Evolutionary conservation across 305 asterid genomes (phyloP).

Genomic region (Solanum hybrid): DNA sequence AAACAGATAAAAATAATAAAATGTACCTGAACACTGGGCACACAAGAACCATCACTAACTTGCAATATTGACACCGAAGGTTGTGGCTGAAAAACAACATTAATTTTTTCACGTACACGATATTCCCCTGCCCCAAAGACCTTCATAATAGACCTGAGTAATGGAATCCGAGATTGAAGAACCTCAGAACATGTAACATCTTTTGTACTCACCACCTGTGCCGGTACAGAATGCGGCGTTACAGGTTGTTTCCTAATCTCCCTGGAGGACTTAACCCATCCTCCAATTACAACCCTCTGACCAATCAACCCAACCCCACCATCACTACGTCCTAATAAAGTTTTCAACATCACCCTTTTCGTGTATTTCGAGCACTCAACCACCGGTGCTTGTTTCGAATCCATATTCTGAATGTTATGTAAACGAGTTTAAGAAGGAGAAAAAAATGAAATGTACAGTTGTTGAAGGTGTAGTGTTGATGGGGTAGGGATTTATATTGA

Average conservation of each 20-base stretch:
- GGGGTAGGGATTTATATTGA: slow-evolving; percentile 19
- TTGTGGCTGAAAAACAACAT: slow-evolving; percentile 31
- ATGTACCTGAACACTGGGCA: slow-evolving; percentile 48
- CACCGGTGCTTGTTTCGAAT: slow-evolving; percentile 29
- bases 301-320: slow-evolving; percentile 50
- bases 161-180: slow-evolving; percentile 51
- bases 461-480: slow-evolving; percentile 9
- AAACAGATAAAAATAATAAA: background rate
- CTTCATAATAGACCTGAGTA: slow-evolving; percentile 48
- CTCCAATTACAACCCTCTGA: slow-evolving; percentile 58
- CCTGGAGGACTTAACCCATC: slow-evolving; percentile 88
- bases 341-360: slow-evolving; percentile 46
- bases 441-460: background rate
- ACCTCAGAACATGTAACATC: slow-evolving; percentile 57
- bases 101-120: slow-evolving; percentile 36
- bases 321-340: slow-evolving; percentile 41
- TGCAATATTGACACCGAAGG: slow-evolving; percentile 47
- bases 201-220: slow-evolving; percentile 22
- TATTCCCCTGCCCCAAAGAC: slow-evolving; percentile 55
- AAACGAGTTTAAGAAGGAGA: background rate
- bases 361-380: slow-evolving; percentile 43
- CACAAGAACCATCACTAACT: slow-evolving; percentile 73
- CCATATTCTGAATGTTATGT: slow-evolving; percentile 23
- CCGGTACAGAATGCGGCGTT: background rate
- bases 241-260: slow-evolving; percentile 46